Base-by-base conservation (phyloP, 2,329 filamentous ascomycete genomes). In the Aspergillus tubingensis region DNA sequence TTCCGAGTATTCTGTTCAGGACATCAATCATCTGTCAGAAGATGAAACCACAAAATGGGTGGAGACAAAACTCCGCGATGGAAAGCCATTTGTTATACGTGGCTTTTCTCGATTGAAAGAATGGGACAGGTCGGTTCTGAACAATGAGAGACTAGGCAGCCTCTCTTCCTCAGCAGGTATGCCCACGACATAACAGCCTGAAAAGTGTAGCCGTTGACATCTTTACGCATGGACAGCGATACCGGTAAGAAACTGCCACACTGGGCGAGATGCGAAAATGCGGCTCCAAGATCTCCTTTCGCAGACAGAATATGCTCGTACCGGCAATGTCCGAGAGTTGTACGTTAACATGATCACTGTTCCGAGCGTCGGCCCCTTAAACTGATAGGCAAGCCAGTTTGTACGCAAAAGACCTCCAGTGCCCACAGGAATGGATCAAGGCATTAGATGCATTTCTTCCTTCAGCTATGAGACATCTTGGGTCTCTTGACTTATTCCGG, bases 371-470 rank as follows among this genome's bases (percentile, higher is more conserved):
- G 21, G 32, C n/a, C 5, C 6, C 2, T n/a, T 36, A 30, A 25
- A 25, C 60, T 62, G 32, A 53, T 47, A 36, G 69, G 38, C 70
- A 66, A 57, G 67, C 61, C 59, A 75, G 72, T 54, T 66, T 76
- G 7, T 76, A 76, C 58, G 73, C 73, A 6, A 67, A 74, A 32
- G 73, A 76, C 57, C 61, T 76, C 30, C 70, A 67, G 6, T 76
- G 74, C 48, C 74, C 73, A 0, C 60, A 64, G 10, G 70, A 71
- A 55, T 76, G 72, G 74, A 57, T 69, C 10, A 69, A 67, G 52
- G 63, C 67, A 36, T 69, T 72, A 59, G 67, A 69, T 32, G 65
- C 62, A 15, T 44, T 75, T n/a, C 59, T 76, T 4, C 73, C 73
- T 4, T 62, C 69, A 8, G 69, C 71, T 57, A 62, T 75, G 25